Evolutionary conservation across 129 eudicot genomes (phyloP).

Genomic region (Artemisia argyi): DNA sequence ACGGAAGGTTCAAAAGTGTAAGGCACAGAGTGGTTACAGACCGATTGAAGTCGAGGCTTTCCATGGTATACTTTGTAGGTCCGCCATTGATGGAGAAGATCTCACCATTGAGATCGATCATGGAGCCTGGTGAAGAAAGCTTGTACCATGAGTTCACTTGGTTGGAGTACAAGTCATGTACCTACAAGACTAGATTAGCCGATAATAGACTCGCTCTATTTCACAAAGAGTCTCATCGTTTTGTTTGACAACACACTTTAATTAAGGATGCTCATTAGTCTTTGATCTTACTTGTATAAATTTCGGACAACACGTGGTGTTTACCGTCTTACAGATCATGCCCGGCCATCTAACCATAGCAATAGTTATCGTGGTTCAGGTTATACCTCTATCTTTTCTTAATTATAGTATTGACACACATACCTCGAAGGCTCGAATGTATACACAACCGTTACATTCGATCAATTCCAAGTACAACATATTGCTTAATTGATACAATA

Average conservation of each 20-base stretch:
- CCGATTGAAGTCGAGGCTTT: slow-evolving; percentile 44
- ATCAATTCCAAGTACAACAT: too few relatives aligned
- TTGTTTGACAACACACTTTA: slow-evolving; percentile 2
- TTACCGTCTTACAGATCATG: too few relatives aligned
- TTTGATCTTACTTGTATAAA: too few relatives aligned
- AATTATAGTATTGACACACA: too few relatives aligned
- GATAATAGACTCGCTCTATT: slow-evolving; percentile 47
- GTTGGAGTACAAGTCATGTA: slow-evolving; percentile 58
- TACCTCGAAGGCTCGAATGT: too few relatives aligned
- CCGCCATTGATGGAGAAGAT: slow-evolving; percentile 60
- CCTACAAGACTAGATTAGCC: slow-evolving; percentile 49
- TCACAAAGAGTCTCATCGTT: slow-evolving; percentile 11
- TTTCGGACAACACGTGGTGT: too few relatives aligned
- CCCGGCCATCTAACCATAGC: too few relatives aligned
- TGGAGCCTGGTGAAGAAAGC: slow-evolving; percentile 62
- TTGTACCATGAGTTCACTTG: slow-evolving; percentile 71
- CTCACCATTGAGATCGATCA: slow-evolving; percentile 45
- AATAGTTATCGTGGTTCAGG: too few relatives aligned
- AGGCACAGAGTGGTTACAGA: slow-evolving; percentile 61
- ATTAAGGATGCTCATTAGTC: too few relatives aligned
- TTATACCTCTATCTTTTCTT: too few relatives aligned
- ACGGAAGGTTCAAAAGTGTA: slow-evolving; percentile 70
- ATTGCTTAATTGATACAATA: too few relatives aligned
- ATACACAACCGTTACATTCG: too few relatives aligned
- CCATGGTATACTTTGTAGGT: slow-evolving; percentile 75